These are phyloP conservation scores for Ophiostoma ips DNA, from an alignment of 2,329 filamentous ascomycete genomes.

Conservation along the genomic window DNA sequence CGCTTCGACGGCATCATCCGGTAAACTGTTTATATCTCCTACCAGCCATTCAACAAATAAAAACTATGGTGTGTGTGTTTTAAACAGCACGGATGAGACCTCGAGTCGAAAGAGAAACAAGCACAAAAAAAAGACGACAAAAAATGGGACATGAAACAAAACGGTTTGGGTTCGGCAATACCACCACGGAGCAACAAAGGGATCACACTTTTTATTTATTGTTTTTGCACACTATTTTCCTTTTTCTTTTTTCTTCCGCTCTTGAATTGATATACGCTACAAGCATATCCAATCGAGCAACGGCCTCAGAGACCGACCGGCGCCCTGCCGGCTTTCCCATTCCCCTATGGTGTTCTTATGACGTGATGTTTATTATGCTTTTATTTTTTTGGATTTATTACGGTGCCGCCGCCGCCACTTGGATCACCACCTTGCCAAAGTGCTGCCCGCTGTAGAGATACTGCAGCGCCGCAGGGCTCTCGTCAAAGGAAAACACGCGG, in stretches of 20 bases:
- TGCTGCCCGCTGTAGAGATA: constrained; percentile 37
- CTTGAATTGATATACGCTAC: constrained; percentile 30
- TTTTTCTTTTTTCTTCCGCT: constrained; percentile 20
- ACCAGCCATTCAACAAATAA: constrained; percentile 5
- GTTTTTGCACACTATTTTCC: neutral
- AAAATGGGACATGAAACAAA: constrained; percentile 4
- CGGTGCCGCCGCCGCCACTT: constrained; percentile 12
- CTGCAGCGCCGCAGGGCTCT: constrained; percentile 30
- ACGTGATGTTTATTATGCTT: neutral
- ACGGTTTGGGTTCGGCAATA: constrained; percentile 7
- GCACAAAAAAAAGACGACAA: neutral
- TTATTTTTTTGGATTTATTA: neutral
- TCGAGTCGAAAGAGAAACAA: no score
- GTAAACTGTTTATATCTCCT: constrained; percentile 41
- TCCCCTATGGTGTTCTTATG: neutral
- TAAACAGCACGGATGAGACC: neutral
- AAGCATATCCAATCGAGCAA: constrained; percentile 41
- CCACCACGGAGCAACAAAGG: constrained; percentile 5
- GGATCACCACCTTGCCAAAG: constrained; percentile 39
- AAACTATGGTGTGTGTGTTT: neutral
- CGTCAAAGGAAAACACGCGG: constrained; percentile 26
- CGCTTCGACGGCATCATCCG: constrained; percentile 98
- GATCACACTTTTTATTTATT: constrained; percentile 4
- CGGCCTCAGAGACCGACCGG: constrained; percentile 65
- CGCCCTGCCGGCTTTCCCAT: constrained; percentile 47